Evolutionary conservation across 176 grass and related monocot genomes (phyloP).

Genomic region (Bonia amplexicaulis): DNA sequence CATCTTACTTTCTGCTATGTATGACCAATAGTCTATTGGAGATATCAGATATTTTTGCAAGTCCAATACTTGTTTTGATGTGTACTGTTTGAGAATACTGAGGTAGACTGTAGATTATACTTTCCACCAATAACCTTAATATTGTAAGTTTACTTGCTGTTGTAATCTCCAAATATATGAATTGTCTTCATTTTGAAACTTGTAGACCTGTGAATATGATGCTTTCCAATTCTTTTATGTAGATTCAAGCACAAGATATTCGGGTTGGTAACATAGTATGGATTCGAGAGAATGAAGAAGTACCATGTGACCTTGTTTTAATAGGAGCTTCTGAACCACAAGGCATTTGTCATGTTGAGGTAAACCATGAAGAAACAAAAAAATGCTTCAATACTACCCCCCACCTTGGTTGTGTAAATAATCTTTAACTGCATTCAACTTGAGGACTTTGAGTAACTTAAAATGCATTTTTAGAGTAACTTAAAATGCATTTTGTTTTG

Average conservation of each 20-base stretch:
- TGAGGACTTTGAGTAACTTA: neutral
- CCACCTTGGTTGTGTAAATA: neutral
- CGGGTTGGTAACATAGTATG: conserved; percentile 93
- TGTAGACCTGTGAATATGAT: conserved; percentile 9
- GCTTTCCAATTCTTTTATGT: conserved; percentile 21
- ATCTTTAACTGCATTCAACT: neutral
- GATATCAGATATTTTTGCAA: neutral
- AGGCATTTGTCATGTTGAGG: conserved; percentile 91
- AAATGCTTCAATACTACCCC: neutral
- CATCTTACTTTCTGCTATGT: neutral
- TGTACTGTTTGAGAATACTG: neutral
- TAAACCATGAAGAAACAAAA: conserved; percentile 24
- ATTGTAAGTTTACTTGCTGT: neutral
- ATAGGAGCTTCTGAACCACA: conserved; percentile 91
- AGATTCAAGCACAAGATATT: conserved; percentile 98
- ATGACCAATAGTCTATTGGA: neutral
- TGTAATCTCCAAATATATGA: conserved; percentile 11
- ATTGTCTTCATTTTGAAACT: neutral
- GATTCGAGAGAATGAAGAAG: conserved; percentile 98
- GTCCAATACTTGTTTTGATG: conserved; percentile 12
- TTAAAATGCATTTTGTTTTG: neutral
- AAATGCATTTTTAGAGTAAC: conserved; percentile 1
- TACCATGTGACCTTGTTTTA: conserved; percentile 93
- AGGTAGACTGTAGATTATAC: neutral
- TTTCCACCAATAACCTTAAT: neutral